These are phyloP conservation scores for Fusarium buxicola DNA, from an alignment of 2,329 filamentous ascomycete genomes.

Conservation along the genomic window DNA sequence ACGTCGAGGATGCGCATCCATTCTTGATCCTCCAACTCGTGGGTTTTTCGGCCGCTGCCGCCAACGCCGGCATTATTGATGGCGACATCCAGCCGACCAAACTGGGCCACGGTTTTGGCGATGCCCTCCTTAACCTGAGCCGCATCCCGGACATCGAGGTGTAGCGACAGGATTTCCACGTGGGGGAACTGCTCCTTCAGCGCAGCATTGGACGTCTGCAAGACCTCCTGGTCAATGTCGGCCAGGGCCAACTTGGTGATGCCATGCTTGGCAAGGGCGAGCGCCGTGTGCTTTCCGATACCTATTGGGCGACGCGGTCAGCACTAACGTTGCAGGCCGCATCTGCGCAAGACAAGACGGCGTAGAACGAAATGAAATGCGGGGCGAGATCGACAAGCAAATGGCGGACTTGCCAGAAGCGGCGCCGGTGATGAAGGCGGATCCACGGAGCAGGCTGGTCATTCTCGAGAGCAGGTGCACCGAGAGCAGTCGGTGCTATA, in stretches of 20 bases:
- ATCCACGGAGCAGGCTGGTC: conserved; percentile 56
- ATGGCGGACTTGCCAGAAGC: conserved; percentile 54
- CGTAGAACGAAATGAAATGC: conserved; percentile 5
- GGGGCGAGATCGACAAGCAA: conserved; percentile 7
- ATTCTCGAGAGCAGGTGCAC: conserved; percentile 42
- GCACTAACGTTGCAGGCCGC: conserved; percentile 3
- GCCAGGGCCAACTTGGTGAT: conserved; percentile 59
- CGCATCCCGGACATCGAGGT: conserved; percentile 60
- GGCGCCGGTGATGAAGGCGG: conserved; percentile 62
- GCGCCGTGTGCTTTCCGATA: conserved; percentile 61
- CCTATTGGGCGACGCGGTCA: conserved; percentile 48
- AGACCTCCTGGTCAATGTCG: conserved; percentile 55
- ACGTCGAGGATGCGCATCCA: conserved; percentile 64
- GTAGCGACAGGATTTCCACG: conserved; percentile 54
- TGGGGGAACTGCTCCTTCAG: conserved; percentile 54
- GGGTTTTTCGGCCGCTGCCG: conserved; percentile 55
- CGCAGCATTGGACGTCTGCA: conserved; percentile 48
- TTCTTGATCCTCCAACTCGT: conserved; percentile 59
- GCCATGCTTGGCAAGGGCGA: conserved; percentile 61
- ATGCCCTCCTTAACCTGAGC: conserved; percentile 58
- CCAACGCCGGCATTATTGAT: conserved; percentile 67
- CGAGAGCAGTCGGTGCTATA: neutral
- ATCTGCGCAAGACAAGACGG: neutral
- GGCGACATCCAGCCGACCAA: conserved; percentile 66
- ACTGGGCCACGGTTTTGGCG: conserved; percentile 54